Evolutionary conservation across 2,329 filamentous ascomycete genomes (phyloP).

Genomic region (Talaromyces sp.): DNA sequence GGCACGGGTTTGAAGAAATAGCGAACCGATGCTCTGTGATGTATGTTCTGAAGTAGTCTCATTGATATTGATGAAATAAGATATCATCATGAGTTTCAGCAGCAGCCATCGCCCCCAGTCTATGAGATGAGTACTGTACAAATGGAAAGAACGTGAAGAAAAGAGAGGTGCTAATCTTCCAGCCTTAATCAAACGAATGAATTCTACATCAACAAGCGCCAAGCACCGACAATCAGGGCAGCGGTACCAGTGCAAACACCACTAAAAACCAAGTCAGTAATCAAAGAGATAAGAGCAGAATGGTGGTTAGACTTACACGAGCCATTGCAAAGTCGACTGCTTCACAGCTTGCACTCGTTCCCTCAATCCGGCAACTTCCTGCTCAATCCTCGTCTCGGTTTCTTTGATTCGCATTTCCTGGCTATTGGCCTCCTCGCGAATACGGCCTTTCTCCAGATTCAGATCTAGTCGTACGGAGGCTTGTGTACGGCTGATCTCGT

Average conservation of each 20-base stretch:
- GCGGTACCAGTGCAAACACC: constrained; percentile 60
- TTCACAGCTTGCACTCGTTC: constrained; percentile 97
- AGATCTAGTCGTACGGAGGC: constrained; percentile 88
- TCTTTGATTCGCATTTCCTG: constrained; percentile 99
- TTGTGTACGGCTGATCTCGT: constrained; percentile 93
- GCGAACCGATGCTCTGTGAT: no score
- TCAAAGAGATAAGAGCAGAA: neutral
- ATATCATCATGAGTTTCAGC: no score
- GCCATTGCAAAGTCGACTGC: constrained; percentile 96
- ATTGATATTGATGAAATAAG: no score
- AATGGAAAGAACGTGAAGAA: neutral
- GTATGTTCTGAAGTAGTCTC: no score
- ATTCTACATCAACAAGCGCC: constrained; percentile 55
- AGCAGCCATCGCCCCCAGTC: neutral
- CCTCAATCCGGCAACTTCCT: constrained; percentile 84
- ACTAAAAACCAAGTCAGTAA: constrained; percentile 28
- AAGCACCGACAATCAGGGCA: constrained; percentile 59
- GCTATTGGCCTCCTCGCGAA: constrained; percentile 90
- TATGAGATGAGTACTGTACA: constrained; percentile 4
- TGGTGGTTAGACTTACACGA: constrained; percentile 72
- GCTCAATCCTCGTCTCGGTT: constrained; percentile 97
- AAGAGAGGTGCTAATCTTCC: neutral
- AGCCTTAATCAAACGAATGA: neutral
- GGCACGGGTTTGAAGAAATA: no score
- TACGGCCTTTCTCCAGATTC: constrained; percentile 94